Base-by-base conservation (phyloP, 352 stramenopile species). In the Phytophthora litchii region DNA sequence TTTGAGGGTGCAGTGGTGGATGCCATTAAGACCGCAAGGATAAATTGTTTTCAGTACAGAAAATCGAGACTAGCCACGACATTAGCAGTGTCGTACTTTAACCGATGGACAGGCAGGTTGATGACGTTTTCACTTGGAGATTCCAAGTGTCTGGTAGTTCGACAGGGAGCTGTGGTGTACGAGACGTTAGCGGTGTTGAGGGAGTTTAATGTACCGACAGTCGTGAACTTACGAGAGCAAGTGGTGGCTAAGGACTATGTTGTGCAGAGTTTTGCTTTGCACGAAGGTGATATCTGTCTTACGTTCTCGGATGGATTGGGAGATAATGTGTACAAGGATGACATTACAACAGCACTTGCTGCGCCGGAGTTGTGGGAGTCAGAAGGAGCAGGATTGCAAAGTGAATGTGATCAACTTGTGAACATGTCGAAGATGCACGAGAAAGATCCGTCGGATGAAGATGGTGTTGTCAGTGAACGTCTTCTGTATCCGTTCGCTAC, bases 251-350 rank as follows among this genome's bases (percentile, higher is more conserved):
- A 72, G 16, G 80, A 91, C 34, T 93, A 88, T 34, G 68, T 89
- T 3, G 77, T 94, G 38, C 79, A 94, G 64, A 88, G 55, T 54
- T 88, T 88, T 54, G 52, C 65, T 1, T 49, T 94, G 3, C 69
- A 74, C 35, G 45, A 78, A 10, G 60, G 67, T 2, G 84, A 92
- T 53, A 45, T 89, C 10, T 83, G 80, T 63, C 57, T 94, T 12
- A 89, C 80, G 2, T 92, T 94, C 52, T 89, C 80, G 11, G 85
- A 94, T 38, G 85, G 85, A 36, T 41, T 94, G 34, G 80, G 74
- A 52, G 85, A 94, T 52, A 94, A 94, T 47, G 34, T 94, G 21
- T 94, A 90, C 70, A 89, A 89, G 49, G 77, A 90, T 35, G 82
- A 94, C 42, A 74, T 94, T 29, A 49, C 76, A 10, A 54, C 46